These are phyloP conservation scores for Erucastrum elatum DNA, from an alignment of 345 rosid species.

Conservation along the genomic window DNA sequence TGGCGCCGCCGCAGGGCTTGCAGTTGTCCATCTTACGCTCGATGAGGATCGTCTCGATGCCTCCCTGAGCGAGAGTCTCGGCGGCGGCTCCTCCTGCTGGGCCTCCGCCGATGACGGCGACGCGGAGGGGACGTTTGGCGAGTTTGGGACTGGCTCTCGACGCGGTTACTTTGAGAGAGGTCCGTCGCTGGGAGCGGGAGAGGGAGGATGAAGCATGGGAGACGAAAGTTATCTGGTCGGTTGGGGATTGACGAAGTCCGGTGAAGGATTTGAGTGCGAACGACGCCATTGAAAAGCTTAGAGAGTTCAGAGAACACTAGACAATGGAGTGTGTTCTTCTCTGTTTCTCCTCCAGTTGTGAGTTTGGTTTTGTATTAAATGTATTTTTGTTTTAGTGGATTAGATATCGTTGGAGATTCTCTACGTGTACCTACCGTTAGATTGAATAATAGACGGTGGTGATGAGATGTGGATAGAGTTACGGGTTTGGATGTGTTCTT, in stretches of 20 bases:
- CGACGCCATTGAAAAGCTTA: slow-evolving; percentile 45
- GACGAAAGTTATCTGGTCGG: slow-evolving; percentile 41
- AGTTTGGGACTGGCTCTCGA: slow-evolving; percentile 61
- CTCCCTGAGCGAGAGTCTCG: slow-evolving; percentile 75
- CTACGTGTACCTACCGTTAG: slow-evolving; percentile 40
- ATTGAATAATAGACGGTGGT: slow-evolving; percentile 42
- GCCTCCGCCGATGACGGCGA: slow-evolving; percentile 91
- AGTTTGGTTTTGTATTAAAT: background rate
- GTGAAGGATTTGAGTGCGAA: slow-evolving; percentile 69
- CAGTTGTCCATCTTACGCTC: slow-evolving; percentile 91
- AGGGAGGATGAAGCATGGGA: slow-evolving; percentile 24
- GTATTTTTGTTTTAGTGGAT: slow-evolving; percentile 16
- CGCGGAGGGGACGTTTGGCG: slow-evolving; percentile 70
- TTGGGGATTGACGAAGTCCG: slow-evolving; percentile 66
- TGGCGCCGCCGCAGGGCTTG: slow-evolving; percentile 96
- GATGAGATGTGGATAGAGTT: slow-evolving; percentile 62
- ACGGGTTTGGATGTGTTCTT: slow-evolving; percentile 11
- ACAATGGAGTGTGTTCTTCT: slow-evolving; percentile 15
- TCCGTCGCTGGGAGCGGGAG: slow-evolving; percentile 25
- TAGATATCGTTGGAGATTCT: slow-evolving; percentile 69
- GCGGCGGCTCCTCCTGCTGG: slow-evolving; percentile 90
- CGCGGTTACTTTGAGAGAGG: slow-evolving; percentile 42
- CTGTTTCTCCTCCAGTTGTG: slow-evolving; percentile 4
- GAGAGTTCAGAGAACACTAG: background rate
- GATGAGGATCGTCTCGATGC: slow-evolving; percentile 77